Conservation (phyloP, 371 early-diverging fungal species). For the Aphelidium insulamus region DNA sequence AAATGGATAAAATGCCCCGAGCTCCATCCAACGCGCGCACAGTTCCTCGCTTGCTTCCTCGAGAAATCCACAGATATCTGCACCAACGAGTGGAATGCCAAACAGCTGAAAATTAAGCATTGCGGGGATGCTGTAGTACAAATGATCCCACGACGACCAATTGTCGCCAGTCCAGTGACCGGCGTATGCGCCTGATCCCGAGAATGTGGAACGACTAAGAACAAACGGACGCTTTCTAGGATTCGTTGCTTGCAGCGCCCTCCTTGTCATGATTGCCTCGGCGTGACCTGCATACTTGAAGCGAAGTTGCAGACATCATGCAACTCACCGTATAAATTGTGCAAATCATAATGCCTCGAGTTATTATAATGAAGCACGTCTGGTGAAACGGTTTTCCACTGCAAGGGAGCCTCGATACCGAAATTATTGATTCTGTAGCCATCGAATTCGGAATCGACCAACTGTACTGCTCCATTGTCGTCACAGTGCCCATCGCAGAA, state of each 20-base stretch:
- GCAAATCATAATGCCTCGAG: slow-evolving; percentile 28
- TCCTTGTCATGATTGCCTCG: no score
- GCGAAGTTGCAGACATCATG: no score
- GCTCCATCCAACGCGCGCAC: slow-evolving; percentile 38
- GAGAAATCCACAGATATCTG: slow-evolving; percentile 49
- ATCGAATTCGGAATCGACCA: no score
- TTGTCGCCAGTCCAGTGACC: slow-evolving; percentile 50
- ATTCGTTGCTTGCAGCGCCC: no score
- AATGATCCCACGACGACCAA: slow-evolving; percentile 17
- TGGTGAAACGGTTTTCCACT: slow-evolving; percentile 25
- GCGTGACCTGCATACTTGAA: no score
- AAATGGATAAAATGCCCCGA: slow-evolving; percentile 59
- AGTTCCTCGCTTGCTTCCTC: slow-evolving; percentile 26
- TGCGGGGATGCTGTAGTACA: slow-evolving; percentile 28
- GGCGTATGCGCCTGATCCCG: slow-evolving; percentile 32
- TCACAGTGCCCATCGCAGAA: slow-evolving; percentile 28
- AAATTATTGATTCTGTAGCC: no score
- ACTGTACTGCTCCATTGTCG: no score
- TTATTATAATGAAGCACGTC: slow-evolving; percentile 27
- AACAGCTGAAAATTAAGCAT: slow-evolving; percentile 35
- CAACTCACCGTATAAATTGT: slow-evolving; percentile 44
- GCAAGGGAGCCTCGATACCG: no score
- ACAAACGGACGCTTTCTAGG: slow-evolving; percentile 37
- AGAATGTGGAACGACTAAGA: slow-evolving; percentile 42
- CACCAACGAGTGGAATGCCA: slow-evolving; percentile 37